Evolutionary conservation across 164 flowering plant genomes (phyloP).

Genomic region (Pachysandra terminalis): DNA sequence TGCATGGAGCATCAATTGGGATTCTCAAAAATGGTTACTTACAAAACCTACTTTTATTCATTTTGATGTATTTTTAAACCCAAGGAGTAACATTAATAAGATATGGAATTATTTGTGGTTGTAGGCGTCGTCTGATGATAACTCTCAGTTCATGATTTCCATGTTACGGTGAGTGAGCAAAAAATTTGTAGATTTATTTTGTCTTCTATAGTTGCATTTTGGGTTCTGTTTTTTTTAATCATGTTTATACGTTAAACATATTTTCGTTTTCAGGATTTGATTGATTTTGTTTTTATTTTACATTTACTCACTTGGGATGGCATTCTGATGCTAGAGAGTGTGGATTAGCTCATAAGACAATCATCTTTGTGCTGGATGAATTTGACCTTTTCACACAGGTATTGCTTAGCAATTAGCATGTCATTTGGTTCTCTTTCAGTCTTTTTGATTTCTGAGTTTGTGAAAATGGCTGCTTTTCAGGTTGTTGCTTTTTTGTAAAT

Average conservation of each 20-base stretch:
- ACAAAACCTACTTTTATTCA: conserved; percentile 8
- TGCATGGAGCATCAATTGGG: conserved; percentile 78
- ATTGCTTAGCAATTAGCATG: conserved; percentile 7
- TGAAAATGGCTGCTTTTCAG: background rate
- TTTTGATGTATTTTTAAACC: conserved; percentile 7
- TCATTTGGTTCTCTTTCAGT: background rate
- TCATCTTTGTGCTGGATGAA: conserved; percentile 85
- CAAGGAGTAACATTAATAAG: conserved; percentile 8
- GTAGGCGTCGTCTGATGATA: conserved; percentile 95
- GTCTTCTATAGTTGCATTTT: background rate
- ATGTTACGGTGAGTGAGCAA: conserved; percentile 65
- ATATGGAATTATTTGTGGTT: conserved; percentile 9
- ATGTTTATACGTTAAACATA: background rate
- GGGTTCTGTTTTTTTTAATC: background rate
- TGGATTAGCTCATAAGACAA: conserved; percentile 90
- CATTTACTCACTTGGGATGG: conserved; percentile 5
- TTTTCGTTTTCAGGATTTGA: background rate
- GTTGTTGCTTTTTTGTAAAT: background rate
- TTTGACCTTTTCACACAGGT: conserved; percentile 96
- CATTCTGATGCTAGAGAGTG: conserved; percentile 61
- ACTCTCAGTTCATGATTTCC: conserved; percentile 78
- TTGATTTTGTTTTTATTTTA: background rate
- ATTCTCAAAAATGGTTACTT: conserved; percentile 86
- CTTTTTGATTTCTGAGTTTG: background rate
- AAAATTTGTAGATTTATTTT: background rate